Evolutionary conservation across 2,329 filamentous ascomycete genomes (phyloP).

Genomic region (Alternaria longipes): DNA sequence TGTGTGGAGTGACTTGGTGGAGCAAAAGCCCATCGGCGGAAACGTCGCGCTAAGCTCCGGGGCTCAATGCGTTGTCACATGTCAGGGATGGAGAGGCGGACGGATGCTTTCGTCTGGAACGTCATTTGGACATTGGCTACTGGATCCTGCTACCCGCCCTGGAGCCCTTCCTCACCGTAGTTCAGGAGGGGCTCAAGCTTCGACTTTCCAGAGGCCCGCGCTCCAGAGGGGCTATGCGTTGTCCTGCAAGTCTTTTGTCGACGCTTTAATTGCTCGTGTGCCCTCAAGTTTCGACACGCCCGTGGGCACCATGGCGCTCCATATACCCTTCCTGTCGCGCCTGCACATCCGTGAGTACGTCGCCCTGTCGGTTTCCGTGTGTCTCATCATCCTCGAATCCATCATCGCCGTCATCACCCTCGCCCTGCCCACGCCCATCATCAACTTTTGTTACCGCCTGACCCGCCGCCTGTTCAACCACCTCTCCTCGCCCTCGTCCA

Average conservation of each 20-base stretch:
- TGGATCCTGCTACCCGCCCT: no score
- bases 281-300: background rate
- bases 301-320: slow-evolving; percentile 54
- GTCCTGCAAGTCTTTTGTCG: slow-evolving; percentile 4
- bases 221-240: slow-evolving; percentile 16
- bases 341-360: slow-evolving; percentile 78
- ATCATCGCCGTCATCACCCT: slow-evolving; percentile 86
- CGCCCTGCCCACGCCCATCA: slow-evolving; percentile 82
- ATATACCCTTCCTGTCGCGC: slow-evolving; percentile 70
- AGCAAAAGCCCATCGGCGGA: slow-evolving; percentile 4
- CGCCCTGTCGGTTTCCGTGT: slow-evolving; percentile 82
- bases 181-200: slow-evolving; percentile 7
- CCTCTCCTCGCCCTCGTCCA: slow-evolving; percentile 74
- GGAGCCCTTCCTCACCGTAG: slow-evolving; percentile 6
- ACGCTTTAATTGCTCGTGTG: slow-evolving; percentile 10
- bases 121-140: slow-evolving; percentile 6
- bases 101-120: slow-evolving; percentile 7
- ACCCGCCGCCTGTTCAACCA: slow-evolving; percentile 85
- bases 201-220: slow-evolving; percentile 11
- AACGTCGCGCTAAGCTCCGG: slow-evolving; percentile 21
- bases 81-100: slow-evolving; percentile 11
- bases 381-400: slow-evolving; percentile 83
- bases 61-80: slow-evolving; percentile 29
- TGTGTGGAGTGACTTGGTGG: slow-evolving; percentile 15
- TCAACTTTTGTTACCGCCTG: slow-evolving; percentile 81